phyloP scores from a whole-genome alignment of 352 stramenopile species.

The Phytophthora colocasiae region DNA sequence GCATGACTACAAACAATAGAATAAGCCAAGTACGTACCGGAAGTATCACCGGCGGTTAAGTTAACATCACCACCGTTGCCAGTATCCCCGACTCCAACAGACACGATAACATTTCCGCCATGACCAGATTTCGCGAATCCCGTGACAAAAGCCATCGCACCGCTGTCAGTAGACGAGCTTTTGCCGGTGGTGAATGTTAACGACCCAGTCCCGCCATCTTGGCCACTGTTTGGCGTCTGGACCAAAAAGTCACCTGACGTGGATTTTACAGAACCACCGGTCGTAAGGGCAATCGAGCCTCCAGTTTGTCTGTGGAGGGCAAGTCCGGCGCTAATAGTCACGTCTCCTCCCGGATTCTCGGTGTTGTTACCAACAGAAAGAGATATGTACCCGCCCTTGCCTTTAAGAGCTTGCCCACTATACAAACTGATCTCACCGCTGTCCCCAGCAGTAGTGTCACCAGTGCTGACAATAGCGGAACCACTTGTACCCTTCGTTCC shows the following conservation, averaged over 20 bases:
- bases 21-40: slow-evolving; percentile 42
- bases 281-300: slow-evolving; percentile 62
- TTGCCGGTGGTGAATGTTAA: slow-evolving; percentile 35
- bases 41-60: slow-evolving; percentile 74
- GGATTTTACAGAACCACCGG: slow-evolving; percentile 60
- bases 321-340: slow-evolving; percentile 72
- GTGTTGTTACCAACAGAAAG: slow-evolving; percentile 64
- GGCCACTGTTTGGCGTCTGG: slow-evolving; percentile 62
- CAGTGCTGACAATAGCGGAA: slow-evolving; percentile 56
- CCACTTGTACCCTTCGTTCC: slow-evolving; percentile 67
- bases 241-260: slow-evolving; percentile 64
- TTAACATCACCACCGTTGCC: slow-evolving; percentile 44
- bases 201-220: slow-evolving; percentile 60
- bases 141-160: slow-evolving; percentile 35
- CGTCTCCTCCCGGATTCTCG: slow-evolving; percentile 56
- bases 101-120: slow-evolving; percentile 30
- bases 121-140: slow-evolving; percentile 33
- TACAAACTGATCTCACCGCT: slow-evolving; percentile 69
- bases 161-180: slow-evolving; percentile 28
- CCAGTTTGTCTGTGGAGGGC: slow-evolving; percentile 65
- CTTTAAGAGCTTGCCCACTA: slow-evolving; percentile 60
- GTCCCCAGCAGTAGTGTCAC: slow-evolving; percentile 62
- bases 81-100: slow-evolving; percentile 37
- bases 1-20: background rate
- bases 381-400: slow-evolving; percentile 66